Conservation (phyloP, 2,329 filamentous ascomycete species). For the Biscogniauxia mediterranea region DNA sequence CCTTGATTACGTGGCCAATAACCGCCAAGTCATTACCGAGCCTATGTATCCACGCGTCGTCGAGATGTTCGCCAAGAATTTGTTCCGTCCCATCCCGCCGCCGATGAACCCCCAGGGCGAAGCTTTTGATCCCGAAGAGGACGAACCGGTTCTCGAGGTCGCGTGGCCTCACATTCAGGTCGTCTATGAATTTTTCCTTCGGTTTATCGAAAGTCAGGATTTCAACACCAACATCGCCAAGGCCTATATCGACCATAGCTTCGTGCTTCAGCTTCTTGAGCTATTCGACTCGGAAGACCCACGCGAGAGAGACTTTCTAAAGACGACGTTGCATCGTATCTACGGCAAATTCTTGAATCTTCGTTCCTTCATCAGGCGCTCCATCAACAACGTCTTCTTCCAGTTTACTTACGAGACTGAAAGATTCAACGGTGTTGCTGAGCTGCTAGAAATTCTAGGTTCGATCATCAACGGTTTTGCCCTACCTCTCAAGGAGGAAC, state of each 20-base stretch:
- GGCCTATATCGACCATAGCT: conserved; percentile 96
- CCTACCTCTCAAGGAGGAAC: conserved; percentile 93
- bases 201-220: conserved; percentile 98
- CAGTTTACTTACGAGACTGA: conserved; percentile 99
- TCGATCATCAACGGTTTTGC: conserved; percentile 99
- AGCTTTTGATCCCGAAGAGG: conserved; percentile 97
- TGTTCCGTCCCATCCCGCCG: conserved; percentile 94
- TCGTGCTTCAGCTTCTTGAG: conserved; percentile 94
- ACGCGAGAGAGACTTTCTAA: conserved; percentile 92
- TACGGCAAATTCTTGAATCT: conserved; percentile 99
- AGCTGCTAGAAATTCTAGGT: conserved; percentile 91
- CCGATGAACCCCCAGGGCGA: conserved; percentile 98
- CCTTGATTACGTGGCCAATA: conserved; percentile 97
- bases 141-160: conserved; percentile 95
- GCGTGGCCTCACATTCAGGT: conserved; percentile 99
- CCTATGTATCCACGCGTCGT: conserved; percentile 98
- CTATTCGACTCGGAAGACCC: conserved; percentile 98
- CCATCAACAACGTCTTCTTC: conserved; percentile 99
- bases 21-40: conserved; percentile 96
- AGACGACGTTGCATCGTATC: conserved; percentile 95
- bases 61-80: conserved; percentile 98
- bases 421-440: conserved; percentile 96
- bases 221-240: conserved; percentile 99
- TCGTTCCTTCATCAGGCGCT: conserved; percentile 92
- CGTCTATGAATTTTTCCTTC: conserved; percentile 97